A percentile compares a stretch with the other conserved stretches of the same genome.
Evolutionary conservation across 2,329 filamentous ascomycete species (phyloP).

Genomic region (Camptophora hylomeconis): DNA sequence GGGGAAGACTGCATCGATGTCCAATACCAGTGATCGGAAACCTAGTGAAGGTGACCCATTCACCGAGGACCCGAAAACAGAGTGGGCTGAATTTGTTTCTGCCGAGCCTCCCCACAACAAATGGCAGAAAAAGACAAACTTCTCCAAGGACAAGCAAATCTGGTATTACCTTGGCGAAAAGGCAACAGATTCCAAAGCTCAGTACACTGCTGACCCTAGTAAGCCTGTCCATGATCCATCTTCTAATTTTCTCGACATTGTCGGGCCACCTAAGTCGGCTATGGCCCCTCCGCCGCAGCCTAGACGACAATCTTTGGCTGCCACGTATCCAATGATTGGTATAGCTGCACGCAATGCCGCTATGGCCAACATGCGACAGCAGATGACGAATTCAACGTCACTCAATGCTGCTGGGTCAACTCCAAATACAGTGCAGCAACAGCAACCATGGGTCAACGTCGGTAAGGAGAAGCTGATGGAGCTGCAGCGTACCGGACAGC

Average conservation of each 20-base stretch:
- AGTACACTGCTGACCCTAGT: conserved; percentile 70
- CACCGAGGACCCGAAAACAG: conserved; percentile 31
- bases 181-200: conserved; percentile 80
- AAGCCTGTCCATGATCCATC: conserved; percentile 34
- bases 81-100: conserved; percentile 68
- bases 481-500: conserved; percentile 6
- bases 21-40: conserved; percentile 18
- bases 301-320: conserved; percentile 15
- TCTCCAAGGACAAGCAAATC: conserved; percentile 59
- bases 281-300: conserved; percentile 18
- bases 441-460: conserved; percentile 7
- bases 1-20: conserved; percentile 25
- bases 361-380: conserved; percentile 10
- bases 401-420: conserved; percentile 1
- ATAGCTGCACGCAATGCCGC: conserved; percentile 12
- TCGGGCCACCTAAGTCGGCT: conserved; percentile 21
- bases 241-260: conserved; percentile 37
- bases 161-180: conserved; percentile 80
- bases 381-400: conserved; percentile 1
- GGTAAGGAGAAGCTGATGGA: conserved; percentile 8
- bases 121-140: conserved; percentile 55
- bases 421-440: neutral
- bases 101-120: conserved; percentile 44
- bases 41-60: conserved; percentile 22
- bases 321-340: conserved; percentile 12